Conservation (phyloP, 306 rosid genomes). For the Abrus precatorius region DNA sequence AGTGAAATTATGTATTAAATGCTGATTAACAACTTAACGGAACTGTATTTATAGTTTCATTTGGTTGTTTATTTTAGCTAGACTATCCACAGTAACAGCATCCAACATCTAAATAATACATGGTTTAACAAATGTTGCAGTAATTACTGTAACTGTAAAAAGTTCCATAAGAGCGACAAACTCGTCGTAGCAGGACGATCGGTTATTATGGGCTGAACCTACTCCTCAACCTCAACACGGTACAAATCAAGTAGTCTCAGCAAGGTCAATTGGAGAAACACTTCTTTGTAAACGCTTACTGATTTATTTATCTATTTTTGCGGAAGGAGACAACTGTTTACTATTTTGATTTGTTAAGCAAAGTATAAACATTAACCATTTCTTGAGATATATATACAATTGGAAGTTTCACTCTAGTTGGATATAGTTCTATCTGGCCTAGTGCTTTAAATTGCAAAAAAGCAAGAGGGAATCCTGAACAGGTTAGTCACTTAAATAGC, state of each 20-base stretch:
- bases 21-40: not conserved
- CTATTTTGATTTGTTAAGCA: not conserved
- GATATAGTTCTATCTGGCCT: constrained; percentile 7
- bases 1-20: not conserved
- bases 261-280: too few relatives aligned
- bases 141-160: not conserved
- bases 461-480: not conserved
- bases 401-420: constrained; percentile 15
- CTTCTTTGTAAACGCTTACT: not conserved
- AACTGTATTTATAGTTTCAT: not conserved
- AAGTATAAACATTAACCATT: not conserved
- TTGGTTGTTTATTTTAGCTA: not conserved
- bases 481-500: constrained; percentile 63
- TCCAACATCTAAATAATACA: not conserved
- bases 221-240: too few relatives aligned
- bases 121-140: too few relatives aligned
- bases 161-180: not conserved
- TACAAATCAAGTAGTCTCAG: too few relatives aligned
- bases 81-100: not conserved
- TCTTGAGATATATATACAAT: constrained; percentile 32
- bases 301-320: not conserved
- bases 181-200: not conserved
- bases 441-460: constrained; percentile 12
- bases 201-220: not conserved
- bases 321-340: not conserved